phyloP scores from a whole-genome alignment of 441 rosid species.

The Melastoma candidum region DNA sequence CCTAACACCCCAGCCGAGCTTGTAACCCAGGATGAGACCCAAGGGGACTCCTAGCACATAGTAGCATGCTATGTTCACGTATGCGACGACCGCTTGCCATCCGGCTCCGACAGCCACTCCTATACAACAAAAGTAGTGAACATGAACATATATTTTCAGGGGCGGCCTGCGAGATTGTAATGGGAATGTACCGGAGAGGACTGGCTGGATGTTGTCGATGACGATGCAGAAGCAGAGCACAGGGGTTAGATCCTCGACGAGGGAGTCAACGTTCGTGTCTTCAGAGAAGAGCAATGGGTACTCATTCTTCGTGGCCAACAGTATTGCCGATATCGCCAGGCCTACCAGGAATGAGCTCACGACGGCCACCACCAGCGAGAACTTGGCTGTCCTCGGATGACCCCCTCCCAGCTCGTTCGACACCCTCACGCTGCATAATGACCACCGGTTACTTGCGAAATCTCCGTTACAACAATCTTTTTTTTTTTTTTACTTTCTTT shows the following conservation, averaged over 20 bases:
- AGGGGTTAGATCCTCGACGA: conserved; percentile 27
- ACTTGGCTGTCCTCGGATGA: conserved; percentile 58
- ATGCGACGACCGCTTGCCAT: conserved; percentile 57
- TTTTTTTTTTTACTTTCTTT: too few species aligned
- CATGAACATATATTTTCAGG: too few species aligned
- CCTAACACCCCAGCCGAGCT: conserved; percentile 31
- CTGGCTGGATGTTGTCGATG: conserved; percentile 58
- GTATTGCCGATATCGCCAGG: conserved; percentile 23
- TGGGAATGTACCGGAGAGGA: conserved; percentile 53
- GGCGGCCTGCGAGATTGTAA: not conserved
- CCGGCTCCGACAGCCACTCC: conserved; percentile 65
- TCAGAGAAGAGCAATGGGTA: conserved; percentile 51
- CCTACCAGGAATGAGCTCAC: conserved; percentile 42
- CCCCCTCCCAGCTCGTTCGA: conserved; percentile 55
- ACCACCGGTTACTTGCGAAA: not conserved
- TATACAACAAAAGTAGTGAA: not conserved
- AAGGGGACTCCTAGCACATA: conserved; percentile 49
- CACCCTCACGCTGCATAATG: conserved; percentile 12
- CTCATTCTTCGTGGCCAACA: conserved; percentile 28
- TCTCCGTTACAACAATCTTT: too few species aligned
- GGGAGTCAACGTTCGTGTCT: conserved; percentile 32
- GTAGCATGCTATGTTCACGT: conserved; percentile 46
- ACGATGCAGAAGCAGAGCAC: conserved; percentile 8
- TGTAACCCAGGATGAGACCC: conserved; percentile 42
- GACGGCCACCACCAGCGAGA: conserved; percentile 56